These are phyloP conservation scores for Penicillium nordicum DNA, from an alignment of 2,329 filamentous ascomycete genomes.

Conservation along the genomic window DNA sequence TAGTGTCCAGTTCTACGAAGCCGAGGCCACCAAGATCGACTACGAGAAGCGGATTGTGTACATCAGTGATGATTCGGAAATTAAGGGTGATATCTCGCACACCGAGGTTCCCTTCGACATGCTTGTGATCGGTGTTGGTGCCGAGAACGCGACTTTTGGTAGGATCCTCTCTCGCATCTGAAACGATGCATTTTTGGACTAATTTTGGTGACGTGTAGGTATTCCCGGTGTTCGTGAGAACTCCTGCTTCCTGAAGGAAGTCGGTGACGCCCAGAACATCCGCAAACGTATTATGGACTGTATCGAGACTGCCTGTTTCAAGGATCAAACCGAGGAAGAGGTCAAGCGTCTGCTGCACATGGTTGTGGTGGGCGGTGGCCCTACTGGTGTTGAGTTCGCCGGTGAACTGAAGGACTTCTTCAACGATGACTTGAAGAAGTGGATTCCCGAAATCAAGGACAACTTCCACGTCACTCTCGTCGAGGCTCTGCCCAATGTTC, in stretches of 20 bases:
- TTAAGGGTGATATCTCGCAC: slow-evolving; percentile 76
- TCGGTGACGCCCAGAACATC: slow-evolving; percentile 90
- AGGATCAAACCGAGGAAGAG: slow-evolving; percentile 85
- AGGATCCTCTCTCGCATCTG: slow-evolving; percentile 25
- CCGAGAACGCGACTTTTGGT: slow-evolving; percentile 98
- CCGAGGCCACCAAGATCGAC: slow-evolving; percentile 93
- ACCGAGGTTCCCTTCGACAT: slow-evolving; percentile 97
- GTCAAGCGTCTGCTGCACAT: slow-evolving; percentile 94
- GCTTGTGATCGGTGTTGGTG: slow-evolving; percentile 94
- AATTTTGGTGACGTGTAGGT: slow-evolving; percentile 38
- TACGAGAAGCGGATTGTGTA: slow-evolving; percentile 82
- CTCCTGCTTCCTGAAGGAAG: slow-evolving; percentile 98
- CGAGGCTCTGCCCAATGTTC: slow-evolving; percentile 87
- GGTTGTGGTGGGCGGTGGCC: slow-evolving; percentile 91
- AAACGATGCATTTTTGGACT: slow-evolving; percentile 10
- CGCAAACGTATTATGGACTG: slow-evolving; percentile 99
- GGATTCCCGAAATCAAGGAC: slow-evolving; percentile 90
- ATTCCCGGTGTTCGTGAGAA: slow-evolving; percentile 93
- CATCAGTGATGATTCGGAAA: slow-evolving; percentile 87
- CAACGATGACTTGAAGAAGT: slow-evolving; percentile 95
- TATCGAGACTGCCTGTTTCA: slow-evolving; percentile 97
- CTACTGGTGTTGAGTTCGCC: slow-evolving; percentile 96
- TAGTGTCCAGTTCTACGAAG: slow-evolving; percentile 94
- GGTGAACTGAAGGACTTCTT: slow-evolving; percentile 99
- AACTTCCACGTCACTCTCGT: slow-evolving; percentile 97